Percentiles rank a stretch among this genome's conserved stretches.
Conservation (phyloP, 257 asterid species). For the Cynanchum wilfordii region DNA sequence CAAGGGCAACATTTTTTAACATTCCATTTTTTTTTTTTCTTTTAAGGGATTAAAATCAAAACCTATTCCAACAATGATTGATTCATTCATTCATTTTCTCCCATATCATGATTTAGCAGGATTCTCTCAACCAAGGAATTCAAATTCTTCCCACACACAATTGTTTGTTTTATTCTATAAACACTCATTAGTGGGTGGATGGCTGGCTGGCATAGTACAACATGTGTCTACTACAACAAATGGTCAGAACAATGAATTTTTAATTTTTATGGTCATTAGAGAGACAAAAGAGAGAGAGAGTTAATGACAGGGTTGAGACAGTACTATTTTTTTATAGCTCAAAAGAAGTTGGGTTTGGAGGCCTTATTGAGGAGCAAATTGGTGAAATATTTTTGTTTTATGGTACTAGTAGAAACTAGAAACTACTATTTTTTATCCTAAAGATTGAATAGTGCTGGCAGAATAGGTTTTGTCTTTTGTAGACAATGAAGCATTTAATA, state of each 20-base stretch:
- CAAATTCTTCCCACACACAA: neutral
- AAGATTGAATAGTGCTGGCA: neutral
- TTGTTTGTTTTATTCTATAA: neutral
- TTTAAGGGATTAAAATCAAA: neutral
- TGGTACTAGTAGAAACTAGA: neutral
- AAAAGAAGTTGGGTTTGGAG: neutral
- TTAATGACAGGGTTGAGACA: conserved; percentile 1
- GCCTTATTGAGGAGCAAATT: neutral
- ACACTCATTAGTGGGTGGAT: neutral
- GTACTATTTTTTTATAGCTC: neutral
- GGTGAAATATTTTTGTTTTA: neutral
- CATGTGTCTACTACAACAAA: conserved; percentile 1
- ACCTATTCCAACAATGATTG: neutral
- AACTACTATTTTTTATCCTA: neutral
- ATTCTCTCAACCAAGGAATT: conserved; percentile 8
- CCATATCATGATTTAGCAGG: conserved; percentile 14
- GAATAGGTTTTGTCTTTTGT: neutral
- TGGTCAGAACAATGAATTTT: conserved; percentile 6
- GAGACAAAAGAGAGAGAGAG: neutral
- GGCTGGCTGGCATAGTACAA: conserved; percentile 12
- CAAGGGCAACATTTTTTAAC: conserved; percentile 21
- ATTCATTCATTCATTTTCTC: conserved; percentile 11
- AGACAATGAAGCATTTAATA: neutral
- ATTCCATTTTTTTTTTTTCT: neutral
- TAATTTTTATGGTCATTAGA: neutral